Percentiles rank a stretch among this genome's conserved stretches.
phyloP scores from a whole-genome alignment of 306 rosid genomes.

The Aeschynomene evenia region DNA sequence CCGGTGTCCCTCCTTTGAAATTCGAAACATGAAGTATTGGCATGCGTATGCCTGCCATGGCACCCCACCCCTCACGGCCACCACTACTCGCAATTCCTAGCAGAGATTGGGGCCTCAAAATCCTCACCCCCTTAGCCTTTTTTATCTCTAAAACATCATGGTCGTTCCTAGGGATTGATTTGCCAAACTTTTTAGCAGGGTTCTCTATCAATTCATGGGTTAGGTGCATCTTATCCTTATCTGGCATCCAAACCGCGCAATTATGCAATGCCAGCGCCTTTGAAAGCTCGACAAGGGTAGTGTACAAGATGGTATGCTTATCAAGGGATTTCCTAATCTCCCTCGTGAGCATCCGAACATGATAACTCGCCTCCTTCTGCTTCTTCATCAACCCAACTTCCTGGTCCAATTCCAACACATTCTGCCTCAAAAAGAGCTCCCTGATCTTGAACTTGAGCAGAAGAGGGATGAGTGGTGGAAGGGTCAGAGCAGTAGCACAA shows the following conservation, averaged over 20 bases:
- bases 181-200: slow-evolving; percentile 23
- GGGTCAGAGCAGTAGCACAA: slow-evolving; percentile 76
- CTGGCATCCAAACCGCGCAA: slow-evolving; percentile 90
- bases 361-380: slow-evolving; percentile 77
- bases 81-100: slow-evolving; percentile 66
- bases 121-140: slow-evolving; percentile 53
- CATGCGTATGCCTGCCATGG: slow-evolving; percentile 76
- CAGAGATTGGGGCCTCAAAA: slow-evolving; percentile 61
- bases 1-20: slow-evolving; percentile 82
- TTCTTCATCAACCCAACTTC: slow-evolving; percentile 85
- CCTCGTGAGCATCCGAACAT: slow-evolving; percentile 78
- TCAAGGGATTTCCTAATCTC: slow-evolving; percentile 77
- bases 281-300: slow-evolving; percentile 82
- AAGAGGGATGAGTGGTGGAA: slow-evolving; percentile 70
- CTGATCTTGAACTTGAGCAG: slow-evolving; percentile 73
- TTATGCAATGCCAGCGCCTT: slow-evolving; percentile 67
- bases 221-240: slow-evolving; percentile 56
- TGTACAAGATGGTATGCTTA: slow-evolving; percentile 69
- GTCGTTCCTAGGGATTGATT: slow-evolving; percentile 56
- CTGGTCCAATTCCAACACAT: slow-evolving; percentile 68
- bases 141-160: slow-evolving; percentile 58
- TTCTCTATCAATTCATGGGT: slow-evolving; percentile 64
- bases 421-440: slow-evolving; percentile 70
- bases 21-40: slow-evolving; percentile 75
- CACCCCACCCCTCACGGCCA: slow-evolving; percentile 48